Percentiles rank a stretch among this genome's conserved stretches.
These are phyloP conservation scores for Peziza echinospora DNA, from an alignment of 495 filamentous ascomycete species.

Conservation along the genomic window DNA sequence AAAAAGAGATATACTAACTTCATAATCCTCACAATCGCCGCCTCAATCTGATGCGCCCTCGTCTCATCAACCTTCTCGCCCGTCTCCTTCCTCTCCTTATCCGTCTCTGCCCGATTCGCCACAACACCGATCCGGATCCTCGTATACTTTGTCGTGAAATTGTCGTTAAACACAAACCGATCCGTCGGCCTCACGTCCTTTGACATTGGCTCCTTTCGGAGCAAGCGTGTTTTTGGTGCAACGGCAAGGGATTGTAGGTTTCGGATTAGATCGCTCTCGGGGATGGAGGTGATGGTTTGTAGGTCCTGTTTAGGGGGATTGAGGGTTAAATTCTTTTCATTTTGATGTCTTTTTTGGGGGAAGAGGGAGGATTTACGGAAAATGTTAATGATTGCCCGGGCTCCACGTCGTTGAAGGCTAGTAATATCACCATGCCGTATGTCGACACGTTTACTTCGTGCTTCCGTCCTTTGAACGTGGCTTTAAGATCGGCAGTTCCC, in stretches of 20 bases:
- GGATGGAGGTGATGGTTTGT: constrained; percentile 63
- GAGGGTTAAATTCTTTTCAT: too few species aligned
- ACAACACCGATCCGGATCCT: constrained; percentile 74
- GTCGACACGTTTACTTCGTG: constrained; percentile 87
- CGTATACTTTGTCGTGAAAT: constrained; percentile 59
- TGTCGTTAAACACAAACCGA: constrained; percentile 61
- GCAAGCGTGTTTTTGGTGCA: constrained; percentile 60
- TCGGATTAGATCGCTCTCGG: constrained; percentile 49
- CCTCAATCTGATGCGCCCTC: constrained; percentile 57
- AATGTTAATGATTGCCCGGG: constrained; percentile 45
- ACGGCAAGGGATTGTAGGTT: constrained; percentile 71
- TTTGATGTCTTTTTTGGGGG: too few species aligned
- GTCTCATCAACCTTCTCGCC: constrained; percentile 72
- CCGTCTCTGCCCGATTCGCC: constrained; percentile 63
- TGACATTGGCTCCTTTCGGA: constrained; percentile 64
- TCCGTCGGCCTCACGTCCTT: constrained; percentile 66
- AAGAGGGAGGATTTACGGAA: constrained; percentile 13
- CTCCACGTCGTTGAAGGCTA: constrained; percentile 68
- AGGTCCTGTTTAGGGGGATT: constrained; percentile 47
- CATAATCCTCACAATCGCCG: constrained; percentile 49
- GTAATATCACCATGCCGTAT: constrained; percentile 71
- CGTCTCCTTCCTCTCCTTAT: constrained; percentile 65
- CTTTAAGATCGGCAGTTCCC: constrained; percentile 64
- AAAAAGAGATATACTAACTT: constrained; percentile 53
- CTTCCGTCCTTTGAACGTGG: constrained; percentile 37